phyloP scores from a whole-genome alignment of 805 yeast species.

The Millerago galiae region DNA sequence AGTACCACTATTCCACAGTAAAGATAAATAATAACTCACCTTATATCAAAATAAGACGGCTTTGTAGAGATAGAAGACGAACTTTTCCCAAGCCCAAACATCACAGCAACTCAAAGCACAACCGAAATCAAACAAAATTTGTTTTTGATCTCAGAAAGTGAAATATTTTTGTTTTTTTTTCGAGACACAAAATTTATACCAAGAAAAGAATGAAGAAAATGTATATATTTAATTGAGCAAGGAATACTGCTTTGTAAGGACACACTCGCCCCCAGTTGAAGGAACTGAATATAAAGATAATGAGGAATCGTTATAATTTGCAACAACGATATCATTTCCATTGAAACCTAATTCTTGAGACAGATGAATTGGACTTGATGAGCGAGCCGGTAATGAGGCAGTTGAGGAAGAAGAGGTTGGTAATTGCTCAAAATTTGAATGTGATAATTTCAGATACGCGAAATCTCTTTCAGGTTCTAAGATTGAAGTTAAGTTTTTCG shows the following conservation, averaged over 20 bases:
- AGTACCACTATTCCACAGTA: neutral
- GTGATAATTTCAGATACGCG: conserved; percentile 41
- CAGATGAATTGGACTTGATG: neutral
- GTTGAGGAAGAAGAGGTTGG: neutral
- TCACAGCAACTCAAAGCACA: no score
- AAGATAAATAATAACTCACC: conserved; percentile 9
- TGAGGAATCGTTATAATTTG: conserved; percentile 36
- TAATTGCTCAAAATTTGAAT: neutral
- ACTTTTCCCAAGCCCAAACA: conserved; percentile 22
- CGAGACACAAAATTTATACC: neutral
- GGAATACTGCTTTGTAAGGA: conserved; percentile 45
- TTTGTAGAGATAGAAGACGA: conserved; percentile 10
- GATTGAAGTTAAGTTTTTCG: conserved; percentile 37
- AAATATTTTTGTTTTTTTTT: neutral
- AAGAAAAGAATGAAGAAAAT: neutral
- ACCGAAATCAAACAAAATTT: no score
- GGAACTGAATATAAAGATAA: conserved; percentile 52
- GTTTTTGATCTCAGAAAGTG: neutral
- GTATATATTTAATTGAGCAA: neutral
- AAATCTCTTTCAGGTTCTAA: conserved; percentile 62
- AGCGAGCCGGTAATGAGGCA: neutral
- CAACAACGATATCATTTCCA: conserved; percentile 17
- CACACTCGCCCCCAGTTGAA: conserved; percentile 62
- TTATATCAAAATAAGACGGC: conserved; percentile 27
- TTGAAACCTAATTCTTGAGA: conserved; percentile 14